A percentile compares a stretch with the other conserved stretches of the same genome.
Evolutionary conservation across 306 rosid species (phyloP).

Genomic region (Lagenaria siceraria): DNA sequence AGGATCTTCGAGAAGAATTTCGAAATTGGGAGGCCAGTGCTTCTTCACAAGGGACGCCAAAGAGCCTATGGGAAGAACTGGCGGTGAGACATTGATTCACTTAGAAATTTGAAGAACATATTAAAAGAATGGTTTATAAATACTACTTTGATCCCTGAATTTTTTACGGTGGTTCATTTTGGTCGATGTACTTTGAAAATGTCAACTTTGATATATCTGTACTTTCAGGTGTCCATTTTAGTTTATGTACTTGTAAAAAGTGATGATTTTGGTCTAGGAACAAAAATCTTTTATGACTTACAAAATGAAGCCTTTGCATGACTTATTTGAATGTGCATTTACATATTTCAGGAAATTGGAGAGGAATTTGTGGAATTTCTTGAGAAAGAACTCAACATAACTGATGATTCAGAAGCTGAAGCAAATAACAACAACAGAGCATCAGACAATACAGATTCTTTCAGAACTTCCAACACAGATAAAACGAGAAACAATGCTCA

Average conservation of each 20-base stretch:
- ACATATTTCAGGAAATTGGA: slow-evolving; percentile 73
- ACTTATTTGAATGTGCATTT: background rate
- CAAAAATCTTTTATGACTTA: background rate
- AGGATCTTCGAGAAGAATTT: slow-evolving; percentile 82
- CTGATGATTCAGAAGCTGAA: slow-evolving; percentile 33
- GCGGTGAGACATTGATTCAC: slow-evolving; percentile 30
- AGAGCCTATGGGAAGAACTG: slow-evolving; percentile 94
- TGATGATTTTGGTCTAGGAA: background rate
- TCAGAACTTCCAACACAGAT: slow-evolving; percentile 21
- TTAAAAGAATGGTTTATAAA: background rate
- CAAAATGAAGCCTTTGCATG: background rate
- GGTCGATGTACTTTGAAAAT: too few relatives aligned
- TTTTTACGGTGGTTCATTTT: too few relatives aligned
- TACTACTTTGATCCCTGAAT: too few relatives aligned
- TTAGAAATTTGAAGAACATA: background rate
- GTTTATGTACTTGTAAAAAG: too few relatives aligned
- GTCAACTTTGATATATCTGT: too few relatives aligned
- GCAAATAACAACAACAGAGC: slow-evolving; percentile 20
- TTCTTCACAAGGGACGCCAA: slow-evolving; percentile 80
- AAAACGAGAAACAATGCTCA: slow-evolving; percentile 14
- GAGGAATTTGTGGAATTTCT: slow-evolving; percentile 95
- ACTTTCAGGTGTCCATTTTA: too few relatives aligned
- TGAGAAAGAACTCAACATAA: slow-evolving; percentile 83
- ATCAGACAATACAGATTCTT: slow-evolving; percentile 25
- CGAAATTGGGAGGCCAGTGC: slow-evolving; percentile 80